These are phyloP conservation scores for Zymoseptoria brevis DNA, from an alignment of 2,329 filamentous ascomycete genomes.

Conservation along the genomic window DNA sequence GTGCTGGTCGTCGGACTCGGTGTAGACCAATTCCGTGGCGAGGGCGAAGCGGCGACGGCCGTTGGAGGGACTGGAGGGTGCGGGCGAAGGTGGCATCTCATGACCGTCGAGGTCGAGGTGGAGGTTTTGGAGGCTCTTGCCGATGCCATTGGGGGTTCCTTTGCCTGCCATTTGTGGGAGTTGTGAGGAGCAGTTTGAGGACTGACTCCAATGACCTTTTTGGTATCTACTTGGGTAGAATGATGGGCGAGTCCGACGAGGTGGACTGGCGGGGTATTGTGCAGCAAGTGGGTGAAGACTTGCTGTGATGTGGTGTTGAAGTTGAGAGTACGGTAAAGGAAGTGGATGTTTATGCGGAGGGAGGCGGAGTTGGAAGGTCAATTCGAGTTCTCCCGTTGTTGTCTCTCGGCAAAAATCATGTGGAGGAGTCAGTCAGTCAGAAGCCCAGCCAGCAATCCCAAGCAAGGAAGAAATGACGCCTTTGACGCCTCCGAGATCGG, in stretches of 20 bases:
- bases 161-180: constrained; percentile 22
- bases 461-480: neutral
- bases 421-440: too few relatives aligned
- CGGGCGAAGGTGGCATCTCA: constrained; percentile 80
- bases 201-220: constrained; percentile 25
- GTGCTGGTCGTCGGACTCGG: constrained; percentile 93
- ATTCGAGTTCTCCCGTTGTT: too few relatives aligned
- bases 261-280: neutral
- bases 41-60: constrained; percentile 83
- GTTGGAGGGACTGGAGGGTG: constrained; percentile 80
- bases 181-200: constrained; percentile 20
- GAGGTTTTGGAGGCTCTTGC: constrained; percentile 44
- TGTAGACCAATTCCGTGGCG: constrained; percentile 93
- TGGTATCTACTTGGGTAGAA: constrained; percentile 19
- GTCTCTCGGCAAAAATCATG: too few relatives aligned
- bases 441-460: neutral
- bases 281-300: neutral
- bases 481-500: neutral
- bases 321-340: neutral
- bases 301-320: neutral
- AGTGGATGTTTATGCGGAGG: neutral
- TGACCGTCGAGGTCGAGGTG: constrained; percentile 65
- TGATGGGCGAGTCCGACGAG: constrained; percentile 18
- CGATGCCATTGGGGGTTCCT: constrained; percentile 28
- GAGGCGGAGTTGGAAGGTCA: neutral